Percentiles rank a stretch among this genome's conserved stretches.
Conservation (phyloP, 257 asterid species). For the Fraxinus cuspidata region DNA sequence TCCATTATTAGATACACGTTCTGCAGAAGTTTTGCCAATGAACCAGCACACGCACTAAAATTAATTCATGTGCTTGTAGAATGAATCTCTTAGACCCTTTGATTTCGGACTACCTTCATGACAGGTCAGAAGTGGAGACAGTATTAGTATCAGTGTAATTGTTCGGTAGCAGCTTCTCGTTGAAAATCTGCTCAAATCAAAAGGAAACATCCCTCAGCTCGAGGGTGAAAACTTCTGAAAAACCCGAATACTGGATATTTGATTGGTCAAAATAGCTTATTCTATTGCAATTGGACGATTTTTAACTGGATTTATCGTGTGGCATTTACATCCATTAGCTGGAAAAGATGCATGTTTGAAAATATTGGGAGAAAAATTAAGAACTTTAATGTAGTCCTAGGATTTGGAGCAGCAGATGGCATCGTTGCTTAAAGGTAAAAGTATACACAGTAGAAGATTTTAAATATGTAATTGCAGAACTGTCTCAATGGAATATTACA, state of each 20-base stretch:
- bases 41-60: background rate
- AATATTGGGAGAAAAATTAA: background rate
- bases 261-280: too few species aligned
- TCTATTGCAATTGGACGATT: background rate
- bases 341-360: background rate
- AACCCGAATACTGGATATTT: background rate
- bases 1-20: constrained; percentile 10
- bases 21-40: constrained; percentile 2
- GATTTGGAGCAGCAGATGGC: background rate
- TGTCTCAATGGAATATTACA: background rate
- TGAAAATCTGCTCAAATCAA: background rate
- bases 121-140: constrained; percentile 29
- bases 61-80: constrained; percentile 33
- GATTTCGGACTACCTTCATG: constrained; percentile 28
- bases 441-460: background rate
- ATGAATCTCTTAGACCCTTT: constrained; percentile 37
- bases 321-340: background rate
- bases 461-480: background rate
- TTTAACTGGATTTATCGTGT: background rate
- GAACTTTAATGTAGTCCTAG: background rate
- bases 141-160: constrained; percentile 27
- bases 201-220: constrained; percentile 15
- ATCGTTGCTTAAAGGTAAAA: background rate
- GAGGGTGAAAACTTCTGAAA: background rate
- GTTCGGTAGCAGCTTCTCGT: constrained; percentile 19